A percentile compares a stretch with the other conserved stretches of the same genome.
These are phyloP conservation scores for Geotrichum klebahnii DNA, from an alignment of 1,139 yeast species.

Conservation along the genomic window DNA sequence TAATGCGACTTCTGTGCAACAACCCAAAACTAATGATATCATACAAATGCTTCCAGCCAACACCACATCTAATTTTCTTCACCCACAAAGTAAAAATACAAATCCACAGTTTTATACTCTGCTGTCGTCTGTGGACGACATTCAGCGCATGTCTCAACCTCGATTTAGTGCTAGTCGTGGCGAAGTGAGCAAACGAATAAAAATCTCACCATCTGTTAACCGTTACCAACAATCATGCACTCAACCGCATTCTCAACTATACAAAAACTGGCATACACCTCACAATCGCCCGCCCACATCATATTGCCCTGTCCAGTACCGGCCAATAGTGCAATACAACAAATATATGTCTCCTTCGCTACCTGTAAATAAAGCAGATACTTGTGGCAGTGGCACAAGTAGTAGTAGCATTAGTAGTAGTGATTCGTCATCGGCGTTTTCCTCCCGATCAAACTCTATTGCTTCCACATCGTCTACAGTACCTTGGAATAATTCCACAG, in stretches of 20 bases:
- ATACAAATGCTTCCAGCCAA: neutral
- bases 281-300: neutral
- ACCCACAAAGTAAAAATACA: too few relatives aligned
- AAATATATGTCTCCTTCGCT: neutral
- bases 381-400: neutral
- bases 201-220: neutral
- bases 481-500: neutral
- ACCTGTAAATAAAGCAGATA: neutral
- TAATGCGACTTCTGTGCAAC: neutral
- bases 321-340: neutral
- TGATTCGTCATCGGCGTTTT: neutral
- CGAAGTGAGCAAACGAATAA: neutral
- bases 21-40: neutral
- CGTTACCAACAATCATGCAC: neutral
- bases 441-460: conserved; percentile 7
- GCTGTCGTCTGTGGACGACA: neutral
- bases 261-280: too few relatives aligned
- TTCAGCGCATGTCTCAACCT: conserved; percentile 10
- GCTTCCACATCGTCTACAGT: conserved; percentile 3
- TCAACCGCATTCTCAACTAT: neutral
- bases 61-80: too few relatives aligned
- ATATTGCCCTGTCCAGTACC: neutral
- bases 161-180: conserved; percentile 9
- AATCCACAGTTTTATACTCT: neutral
- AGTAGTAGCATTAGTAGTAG: neutral